These are phyloP conservation scores for Xylaria sp. DNA, from an alignment of 2,329 filamentous ascomycete genomes.

Conservation along the genomic window DNA sequence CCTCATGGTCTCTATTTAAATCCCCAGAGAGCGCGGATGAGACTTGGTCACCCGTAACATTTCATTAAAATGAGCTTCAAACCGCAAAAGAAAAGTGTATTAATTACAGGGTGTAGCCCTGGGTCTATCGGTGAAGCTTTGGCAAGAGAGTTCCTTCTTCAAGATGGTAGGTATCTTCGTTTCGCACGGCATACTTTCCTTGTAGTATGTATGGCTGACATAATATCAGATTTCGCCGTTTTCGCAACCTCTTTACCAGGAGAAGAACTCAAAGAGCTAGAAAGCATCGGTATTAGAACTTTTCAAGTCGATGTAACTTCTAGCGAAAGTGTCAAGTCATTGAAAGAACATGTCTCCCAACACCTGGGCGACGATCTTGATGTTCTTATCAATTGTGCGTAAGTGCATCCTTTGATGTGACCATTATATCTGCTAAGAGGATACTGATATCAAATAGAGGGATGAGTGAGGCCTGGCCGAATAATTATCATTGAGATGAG, in stretches of 20 bases:
- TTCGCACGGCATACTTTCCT: not conserved
- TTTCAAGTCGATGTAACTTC: slow-evolving; percentile 34
- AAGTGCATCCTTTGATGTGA: slow-evolving; percentile 14
- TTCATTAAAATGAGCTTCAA: slow-evolving; percentile 22
- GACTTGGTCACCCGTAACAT: not conserved
- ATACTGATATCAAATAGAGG: slow-evolving; percentile 5
- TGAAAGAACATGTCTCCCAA: slow-evolving; percentile 19
- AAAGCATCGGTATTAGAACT: slow-evolving; percentile 18
- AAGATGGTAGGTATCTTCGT: slow-evolving; percentile 13
- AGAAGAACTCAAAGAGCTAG: slow-evolving; percentile 27
- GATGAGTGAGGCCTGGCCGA: slow-evolving; percentile 16
- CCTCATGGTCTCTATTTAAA: not conserved
- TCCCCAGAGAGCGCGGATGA: not conserved
- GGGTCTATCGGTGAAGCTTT: slow-evolving; percentile 36
- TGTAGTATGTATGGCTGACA: slow-evolving; percentile 1
- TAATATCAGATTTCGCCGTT: slow-evolving; percentile 21
- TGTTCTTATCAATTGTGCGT: slow-evolving; percentile 36
- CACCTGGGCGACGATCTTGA: slow-evolving; percentile 29
- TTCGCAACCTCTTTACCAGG: slow-evolving; percentile 30
- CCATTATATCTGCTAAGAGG: not conserved
- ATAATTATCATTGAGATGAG: not conserved
- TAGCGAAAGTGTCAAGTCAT: slow-evolving; percentile 9
- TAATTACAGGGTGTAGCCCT: slow-evolving; percentile 35
- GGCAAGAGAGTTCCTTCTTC: slow-evolving; percentile 32
- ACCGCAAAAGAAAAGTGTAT: slow-evolving; percentile 22